A percentile compares a stretch with the other conserved stretches of the same genome.
Evolutionary conservation across 2,329 filamentous ascomycete genomes (phyloP).

Genomic region (Colletotrichum gloeosporioides): DNA sequence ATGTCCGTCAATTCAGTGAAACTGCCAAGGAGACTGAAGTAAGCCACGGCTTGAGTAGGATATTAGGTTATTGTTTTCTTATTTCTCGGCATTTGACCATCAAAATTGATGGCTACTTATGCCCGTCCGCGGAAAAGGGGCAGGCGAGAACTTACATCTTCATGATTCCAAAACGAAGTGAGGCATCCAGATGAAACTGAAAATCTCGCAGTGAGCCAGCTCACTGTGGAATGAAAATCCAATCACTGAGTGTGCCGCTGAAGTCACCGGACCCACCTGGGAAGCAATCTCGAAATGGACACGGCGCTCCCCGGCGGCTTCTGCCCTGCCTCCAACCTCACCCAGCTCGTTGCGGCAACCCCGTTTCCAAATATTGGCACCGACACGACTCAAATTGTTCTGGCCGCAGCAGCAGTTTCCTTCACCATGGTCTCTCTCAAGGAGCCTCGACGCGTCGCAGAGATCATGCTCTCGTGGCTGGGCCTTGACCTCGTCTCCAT

Average conservation of each 20-base stretch:
- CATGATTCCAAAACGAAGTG: background rate
- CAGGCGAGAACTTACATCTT: background rate
- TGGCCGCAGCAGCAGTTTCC: background rate
- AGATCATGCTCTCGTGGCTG: conserved; percentile 43
- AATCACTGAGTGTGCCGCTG: background rate
- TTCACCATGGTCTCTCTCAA: conserved; percentile 3
- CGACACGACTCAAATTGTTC: background rate
- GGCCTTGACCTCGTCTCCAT: conserved; percentile 45
- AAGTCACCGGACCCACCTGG: conserved; percentile 4
- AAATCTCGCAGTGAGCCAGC: background rate
- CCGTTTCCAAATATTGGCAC: background rate
- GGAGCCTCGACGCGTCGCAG: conserved; percentile 38
- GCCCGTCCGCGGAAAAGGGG: background rate
- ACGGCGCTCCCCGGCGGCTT: background rate
- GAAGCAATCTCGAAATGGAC: conserved; percentile 7
- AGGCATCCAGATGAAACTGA: background rate
- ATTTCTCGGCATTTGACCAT: background rate
- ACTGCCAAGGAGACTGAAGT: background rate
- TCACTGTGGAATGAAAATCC: background rate
- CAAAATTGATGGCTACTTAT: background rate
- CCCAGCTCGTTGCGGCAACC: background rate
- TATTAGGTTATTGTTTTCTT: background rate
- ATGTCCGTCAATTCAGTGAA: background rate
- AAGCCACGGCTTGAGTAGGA: conserved; percentile 1
- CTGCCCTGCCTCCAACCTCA: conserved; percentile 5